These are phyloP conservation scores for Buddleja alternifolia DNA, from an alignment of 257 asterid genomes.

Conservation along the genomic window DNA sequence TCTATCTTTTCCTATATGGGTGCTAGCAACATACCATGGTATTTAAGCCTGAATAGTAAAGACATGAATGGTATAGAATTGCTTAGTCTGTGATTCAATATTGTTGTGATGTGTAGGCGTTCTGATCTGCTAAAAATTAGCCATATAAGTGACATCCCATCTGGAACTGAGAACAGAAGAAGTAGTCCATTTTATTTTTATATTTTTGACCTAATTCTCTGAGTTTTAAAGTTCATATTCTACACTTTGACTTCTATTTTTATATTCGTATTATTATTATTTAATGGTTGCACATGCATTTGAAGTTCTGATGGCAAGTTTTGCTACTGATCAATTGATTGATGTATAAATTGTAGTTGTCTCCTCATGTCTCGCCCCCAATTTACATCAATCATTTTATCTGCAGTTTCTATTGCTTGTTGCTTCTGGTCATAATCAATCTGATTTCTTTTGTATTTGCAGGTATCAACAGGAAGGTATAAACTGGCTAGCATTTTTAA, in stretches of 20 bases:
- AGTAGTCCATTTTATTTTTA: too few species aligned
- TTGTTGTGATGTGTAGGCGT: too few species aligned
- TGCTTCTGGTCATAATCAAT: not conserved
- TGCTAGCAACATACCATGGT: too few species aligned
- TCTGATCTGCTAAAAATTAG: too few species aligned
- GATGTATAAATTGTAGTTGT: not conserved
- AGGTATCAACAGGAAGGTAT: conserved; percentile 99
- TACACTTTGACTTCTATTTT: not conserved
- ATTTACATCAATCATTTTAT: conserved; percentile 1
- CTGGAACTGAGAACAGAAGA: too few species aligned
- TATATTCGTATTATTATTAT: not conserved
- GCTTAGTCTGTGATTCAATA: too few species aligned
- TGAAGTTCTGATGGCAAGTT: not conserved
- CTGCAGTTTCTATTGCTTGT: conserved; percentile 6
- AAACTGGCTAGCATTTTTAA: conserved; percentile 95
- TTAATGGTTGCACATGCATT: not conserved
- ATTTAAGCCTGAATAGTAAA: too few species aligned
- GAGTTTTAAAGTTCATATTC: not conserved
- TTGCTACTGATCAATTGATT: not conserved
- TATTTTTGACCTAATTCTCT: too few species aligned
- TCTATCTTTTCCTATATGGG: too few species aligned
- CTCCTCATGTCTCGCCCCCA: conserved; percentile 15
- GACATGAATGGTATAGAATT: too few species aligned
- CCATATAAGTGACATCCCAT: too few species aligned
- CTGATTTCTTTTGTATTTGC: conserved; percentile 33